Conservation (phyloP, 441 rosid species). For the Jatropha multifida region DNA sequence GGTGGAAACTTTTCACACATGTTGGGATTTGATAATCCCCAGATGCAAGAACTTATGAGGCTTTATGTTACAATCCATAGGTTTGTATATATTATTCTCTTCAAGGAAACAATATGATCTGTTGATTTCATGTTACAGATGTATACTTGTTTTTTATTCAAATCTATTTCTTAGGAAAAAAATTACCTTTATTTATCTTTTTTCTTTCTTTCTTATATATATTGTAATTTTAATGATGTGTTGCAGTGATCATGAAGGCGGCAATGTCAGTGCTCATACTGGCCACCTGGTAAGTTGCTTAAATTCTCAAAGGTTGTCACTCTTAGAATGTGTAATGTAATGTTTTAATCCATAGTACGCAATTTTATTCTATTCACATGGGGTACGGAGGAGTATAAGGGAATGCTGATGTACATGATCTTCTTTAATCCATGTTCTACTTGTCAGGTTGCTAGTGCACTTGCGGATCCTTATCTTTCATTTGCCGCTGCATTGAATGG, state of each 20-base stretch:
- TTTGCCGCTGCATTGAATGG: slow-evolving; percentile 98
- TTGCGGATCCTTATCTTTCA: slow-evolving; percentile 95
- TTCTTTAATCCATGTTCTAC: slow-evolving; percentile 6
- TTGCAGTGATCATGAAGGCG: slow-evolving; percentile 98
- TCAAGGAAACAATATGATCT: not conserved
- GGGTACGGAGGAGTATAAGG: not conserved
- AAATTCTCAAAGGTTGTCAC: not conserved
- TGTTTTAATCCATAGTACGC: not conserved
- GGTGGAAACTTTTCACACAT: slow-evolving; percentile 90
- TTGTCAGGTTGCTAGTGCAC: slow-evolving; percentile 91
- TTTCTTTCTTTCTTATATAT: not conserved
- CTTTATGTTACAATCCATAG: slow-evolving; percentile 95
- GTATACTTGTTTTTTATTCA: not conserved
- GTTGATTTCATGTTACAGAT: not conserved
- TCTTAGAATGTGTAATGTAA: not conserved
- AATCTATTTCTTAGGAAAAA: slow-evolving; percentile 2
- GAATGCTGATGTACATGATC: slow-evolving; percentile 9
- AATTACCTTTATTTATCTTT: not conserved
- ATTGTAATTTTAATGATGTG: slow-evolving; percentile 19
- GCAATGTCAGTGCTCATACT: slow-evolving; percentile 98
- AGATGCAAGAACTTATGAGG: slow-evolving; percentile 99
- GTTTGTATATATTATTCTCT: slow-evolving; percentile 38
- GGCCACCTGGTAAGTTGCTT: slow-evolving; percentile 78
- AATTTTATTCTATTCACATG: not conserved
- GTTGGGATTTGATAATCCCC: slow-evolving; percentile 84